Conservation (phyloP, 1,139 yeast species). For the Diutina sp. region DNA sequence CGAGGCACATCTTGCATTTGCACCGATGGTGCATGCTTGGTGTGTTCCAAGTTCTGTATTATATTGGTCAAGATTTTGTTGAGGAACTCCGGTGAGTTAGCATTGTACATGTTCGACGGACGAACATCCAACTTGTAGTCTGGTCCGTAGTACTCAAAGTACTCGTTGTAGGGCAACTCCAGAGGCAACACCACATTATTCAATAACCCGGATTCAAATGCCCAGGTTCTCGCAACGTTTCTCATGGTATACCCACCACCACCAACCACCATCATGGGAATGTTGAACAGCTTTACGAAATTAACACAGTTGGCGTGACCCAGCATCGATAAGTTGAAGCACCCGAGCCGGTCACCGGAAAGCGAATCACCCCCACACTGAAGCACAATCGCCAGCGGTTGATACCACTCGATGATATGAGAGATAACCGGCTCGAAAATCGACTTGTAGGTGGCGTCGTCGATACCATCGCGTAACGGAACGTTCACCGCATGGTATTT, state of each 20-base stretch:
- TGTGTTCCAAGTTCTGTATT: constrained; percentile 65
- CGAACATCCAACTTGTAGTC: constrained; percentile 88
- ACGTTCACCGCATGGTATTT: constrained; percentile 79
- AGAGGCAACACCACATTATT: constrained; percentile 68
- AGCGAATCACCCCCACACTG: constrained; percentile 93
- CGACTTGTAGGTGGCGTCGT: constrained; percentile 74
- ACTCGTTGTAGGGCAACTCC: constrained; percentile 90
- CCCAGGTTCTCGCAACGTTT: constrained; percentile 94
- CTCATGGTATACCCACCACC: constrained; percentile 99
- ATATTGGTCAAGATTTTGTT: constrained; percentile 76
- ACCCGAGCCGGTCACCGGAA: constrained; percentile 83
- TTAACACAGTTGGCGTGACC: constrained; percentile 96
- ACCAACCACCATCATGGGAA: constrained; percentile 86
- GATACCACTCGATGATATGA: constrained; percentile 84
- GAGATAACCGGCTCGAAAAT: constrained; percentile 78
- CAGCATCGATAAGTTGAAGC: constrained; percentile 80
- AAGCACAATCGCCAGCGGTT: constrained; percentile 83
- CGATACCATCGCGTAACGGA: constrained; percentile 87
- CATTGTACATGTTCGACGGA: constrained; percentile 94
- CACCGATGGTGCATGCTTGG: constrained; percentile 92
- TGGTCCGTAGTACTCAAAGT: constrained; percentile 94
- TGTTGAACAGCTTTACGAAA: constrained; percentile 72
- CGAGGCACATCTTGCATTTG: constrained; percentile 85
- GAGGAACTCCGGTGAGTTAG: constrained; percentile 85
- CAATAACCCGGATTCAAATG: constrained; percentile 82